Percentiles rank a stretch among this genome's conserved stretches.
Evolutionary conservation across 495 filamentous ascomycete species (phyloP).

Genomic region (Cercophora scortea): DNA sequence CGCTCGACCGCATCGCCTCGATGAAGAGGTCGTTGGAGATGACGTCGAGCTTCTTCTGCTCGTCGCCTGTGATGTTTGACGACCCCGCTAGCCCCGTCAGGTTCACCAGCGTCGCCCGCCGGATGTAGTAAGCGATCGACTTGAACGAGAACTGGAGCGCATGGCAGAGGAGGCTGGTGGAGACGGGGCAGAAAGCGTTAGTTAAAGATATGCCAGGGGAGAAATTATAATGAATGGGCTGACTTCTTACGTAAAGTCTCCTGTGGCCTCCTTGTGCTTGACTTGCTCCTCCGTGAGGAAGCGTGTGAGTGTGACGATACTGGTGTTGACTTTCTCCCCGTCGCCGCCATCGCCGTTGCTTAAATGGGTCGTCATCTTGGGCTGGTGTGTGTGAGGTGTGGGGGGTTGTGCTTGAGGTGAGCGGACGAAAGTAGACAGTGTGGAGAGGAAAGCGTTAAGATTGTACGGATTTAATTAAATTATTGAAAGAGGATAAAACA

Average conservation of each 20-base stretch:
- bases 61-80: conserved; percentile 91
- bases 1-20: conserved; percentile 83
- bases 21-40: conserved; percentile 98
- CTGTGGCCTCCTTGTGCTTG: conserved; percentile 89
- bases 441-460: too few species aligned
- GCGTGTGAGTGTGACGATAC: conserved; percentile 90
- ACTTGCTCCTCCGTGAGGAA: conserved; percentile 93
- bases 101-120: conserved; percentile 93
- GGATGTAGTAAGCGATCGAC: conserved; percentile 98
- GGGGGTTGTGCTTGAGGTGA: too few species aligned
- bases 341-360: conserved; percentile 28
- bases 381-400: too few species aligned
- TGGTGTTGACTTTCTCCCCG: conserved; percentile 77
- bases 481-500: too few species aligned
- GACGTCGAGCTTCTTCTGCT: conserved; percentile 99
- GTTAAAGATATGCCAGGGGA: too few species aligned
- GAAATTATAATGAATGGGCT: neutral
- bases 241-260: conserved; percentile 90
- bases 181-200: neutral
- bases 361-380: too few species aligned
- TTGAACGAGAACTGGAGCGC: conserved; percentile 99
- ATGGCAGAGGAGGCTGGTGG: conserved; percentile 83
- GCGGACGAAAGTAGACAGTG: too few species aligned
- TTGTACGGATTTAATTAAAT: too few species aligned
- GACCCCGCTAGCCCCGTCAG: conserved; percentile 90